Evolutionary conservation across 225 moss, liverwort and hornwort species (phyloP), one percentile per base, ranked within the genome.

Genomic region (Polytrichum commune): DNA sequence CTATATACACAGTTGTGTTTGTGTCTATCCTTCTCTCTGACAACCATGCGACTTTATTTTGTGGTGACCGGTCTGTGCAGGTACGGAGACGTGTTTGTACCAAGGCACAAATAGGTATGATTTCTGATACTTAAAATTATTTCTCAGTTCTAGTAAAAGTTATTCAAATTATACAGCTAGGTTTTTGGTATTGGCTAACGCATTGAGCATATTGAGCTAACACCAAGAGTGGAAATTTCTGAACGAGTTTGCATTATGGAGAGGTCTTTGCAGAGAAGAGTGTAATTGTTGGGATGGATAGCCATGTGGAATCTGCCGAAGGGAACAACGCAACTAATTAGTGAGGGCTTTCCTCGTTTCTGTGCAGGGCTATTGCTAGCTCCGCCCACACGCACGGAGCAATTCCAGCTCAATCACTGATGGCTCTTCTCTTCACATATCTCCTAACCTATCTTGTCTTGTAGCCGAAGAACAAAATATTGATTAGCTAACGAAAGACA

Each of bases 61-160:
- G 13, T 46, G 46, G 46, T 56, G 27, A 27, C 4, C 19, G 22
- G 7, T 54, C 24, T 69, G 27, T 69, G 55, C 69, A 69, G 69
- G 69, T 69, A 69, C 69, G 19, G 16, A 24, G 28, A 5, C 18
- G 6, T 69, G 69, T 56, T 69, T 55, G 19, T 69, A 25, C 55
- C 25, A 46, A 26, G 69, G 69, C 26, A 69, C 69, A 46, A 46
- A 25, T 55, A 27, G 55, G 55, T 54, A 55, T 56, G n/a, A 25
- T 19, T 55, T 27, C 22, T 60, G 22, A 60, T n/a, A 7, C 60
- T 7, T 7, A 23, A 46, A 46, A 16, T 46, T 3, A 20, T 6
- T 7, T 7, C n/a, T 60, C 60, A 58, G 60, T 24, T 23, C 6
- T 60, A 7, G 23, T 23, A 6, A 60, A 60, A 20, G 6, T 23